phyloP scores from a whole-genome alignment of 768 basidiomycete genomes.

The Mrakia gelida region DNA sequence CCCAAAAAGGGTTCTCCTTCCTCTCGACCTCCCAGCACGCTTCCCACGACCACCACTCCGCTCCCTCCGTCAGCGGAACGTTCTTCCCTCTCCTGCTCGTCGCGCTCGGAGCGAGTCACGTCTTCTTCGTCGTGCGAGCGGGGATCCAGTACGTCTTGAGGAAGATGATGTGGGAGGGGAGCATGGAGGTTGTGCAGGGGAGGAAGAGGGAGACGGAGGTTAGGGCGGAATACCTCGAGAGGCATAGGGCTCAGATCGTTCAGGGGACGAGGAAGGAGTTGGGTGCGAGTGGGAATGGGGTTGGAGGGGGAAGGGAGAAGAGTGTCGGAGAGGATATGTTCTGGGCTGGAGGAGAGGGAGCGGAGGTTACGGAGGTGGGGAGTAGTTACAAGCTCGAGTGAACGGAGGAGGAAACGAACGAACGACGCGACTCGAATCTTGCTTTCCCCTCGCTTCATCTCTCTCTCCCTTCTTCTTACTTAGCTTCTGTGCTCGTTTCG shows the following conservation, averaged over 20 bases:
- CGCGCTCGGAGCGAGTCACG: slow-evolving; percentile 79
- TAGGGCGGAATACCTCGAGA: slow-evolving; percentile 36
- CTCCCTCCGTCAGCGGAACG: slow-evolving; percentile 18
- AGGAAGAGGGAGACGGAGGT: slow-evolving; percentile 57
- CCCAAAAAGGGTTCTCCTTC: neutral
- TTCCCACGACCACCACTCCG: neutral
- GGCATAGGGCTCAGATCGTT: slow-evolving; percentile 17
- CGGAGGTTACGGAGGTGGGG: neutral
- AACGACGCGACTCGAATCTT: neutral
- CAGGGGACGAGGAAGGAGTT: neutral
- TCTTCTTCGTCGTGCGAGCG: slow-evolving; percentile 64
- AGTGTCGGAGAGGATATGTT: slow-evolving; percentile 6
- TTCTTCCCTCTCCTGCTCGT: slow-evolving; percentile 64
- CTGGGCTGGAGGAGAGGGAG: neutral
- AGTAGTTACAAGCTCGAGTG: neutral
- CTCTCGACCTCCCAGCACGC: slow-evolving; percentile 13
- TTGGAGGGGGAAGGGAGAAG: neutral
- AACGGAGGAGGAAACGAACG: neutral
- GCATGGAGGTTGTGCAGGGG: slow-evolving; percentile 59
- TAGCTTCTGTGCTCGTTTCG: too few species aligned
- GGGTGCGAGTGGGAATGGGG: slow-evolving; percentile 1
- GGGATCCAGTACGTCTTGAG: slow-evolving; percentile 66
- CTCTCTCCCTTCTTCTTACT: too few species aligned
- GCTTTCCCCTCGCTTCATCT: too few species aligned
- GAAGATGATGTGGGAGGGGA: slow-evolving; percentile 70